Base-by-base conservation (phyloP, 2,329 filamentous ascomycete genomes). In the Tolypocladium guangdongense region DNA sequence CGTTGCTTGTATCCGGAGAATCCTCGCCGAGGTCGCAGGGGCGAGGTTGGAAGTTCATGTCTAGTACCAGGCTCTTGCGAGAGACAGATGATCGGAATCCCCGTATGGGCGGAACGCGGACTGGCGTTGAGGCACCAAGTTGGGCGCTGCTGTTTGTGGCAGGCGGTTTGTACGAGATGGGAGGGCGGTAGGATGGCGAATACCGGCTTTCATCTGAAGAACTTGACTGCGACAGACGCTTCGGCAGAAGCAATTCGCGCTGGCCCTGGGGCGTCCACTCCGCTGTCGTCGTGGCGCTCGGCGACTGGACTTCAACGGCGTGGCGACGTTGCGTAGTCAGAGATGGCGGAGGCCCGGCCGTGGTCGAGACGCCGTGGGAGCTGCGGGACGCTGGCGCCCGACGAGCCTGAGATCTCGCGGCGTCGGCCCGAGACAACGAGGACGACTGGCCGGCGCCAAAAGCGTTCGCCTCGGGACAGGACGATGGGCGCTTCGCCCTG, bases 81-180 rank as follows among this genome's bases (percentile, higher is more conserved):
- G 78, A 78, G 60, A 75, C 76, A 38, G 79, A 81, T 30, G 78
- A 80, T 55, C 79, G 74, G 59, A 81, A 80, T 10, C 72, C 70
- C 52, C 80, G 75, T 62, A 81, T 81, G 8, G 78, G 78, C 18
- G 78, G 77, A 41, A 81, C 71, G 49, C 71, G 71, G 55, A 69
- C 66, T 32, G 69, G 66, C 14, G 63, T 61, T 46, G 67, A 62
- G 47, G 67, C 63, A 35, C 58, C 58, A 38, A 64, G 57, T 55
- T 73, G 68, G 50, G 61, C 60, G 55, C 60, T 62, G 53, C 61
- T 61, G 55, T 59, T 55, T 49, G 55, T 66, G 51, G 64, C 62
- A 48, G 70, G 72, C 30, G 70, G 68, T 58, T 72, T 76, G 65
- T 76, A 79, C 24, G 78, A 80, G 54, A 78, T 66, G 24, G 78